phyloP scores from a whole-genome alignment of 371 early-diverging fungal species.

The Catenaria anguillulae region DNA sequence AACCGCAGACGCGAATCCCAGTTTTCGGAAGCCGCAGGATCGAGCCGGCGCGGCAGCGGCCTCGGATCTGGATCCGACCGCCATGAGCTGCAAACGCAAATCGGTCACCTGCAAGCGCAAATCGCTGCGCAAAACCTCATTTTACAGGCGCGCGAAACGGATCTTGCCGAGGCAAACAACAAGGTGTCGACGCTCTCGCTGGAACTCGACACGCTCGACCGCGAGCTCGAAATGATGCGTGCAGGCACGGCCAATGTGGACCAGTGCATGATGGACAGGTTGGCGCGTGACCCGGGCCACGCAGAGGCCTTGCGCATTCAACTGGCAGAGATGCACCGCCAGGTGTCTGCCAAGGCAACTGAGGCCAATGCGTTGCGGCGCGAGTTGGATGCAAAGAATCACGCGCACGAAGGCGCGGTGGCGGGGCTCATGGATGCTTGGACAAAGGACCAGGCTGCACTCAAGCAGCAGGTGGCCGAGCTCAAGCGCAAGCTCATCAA shows the following conservation, averaged over 20 bases:
- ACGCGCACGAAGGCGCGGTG: not conserved
- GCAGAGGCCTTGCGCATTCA: slow-evolving; percentile 11
- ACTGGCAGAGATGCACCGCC: slow-evolving; percentile 13
- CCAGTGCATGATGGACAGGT: slow-evolving; percentile 8
- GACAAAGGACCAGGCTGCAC: slow-evolving; percentile 16
- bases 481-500: slow-evolving; percentile 11
- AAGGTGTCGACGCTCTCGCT: slow-evolving; percentile 20
- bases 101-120: slow-evolving; percentile 7
- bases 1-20: no score
- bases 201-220: slow-evolving; percentile 21
- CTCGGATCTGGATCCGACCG: no score
- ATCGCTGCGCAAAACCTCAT: slow-evolving; percentile 11
- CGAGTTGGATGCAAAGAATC: slow-evolving; percentile 13
- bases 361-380: slow-evolving; percentile 13
- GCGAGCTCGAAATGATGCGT: slow-evolving; percentile 12
- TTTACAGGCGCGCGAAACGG: slow-evolving; percentile 10
- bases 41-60: no score
- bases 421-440: slow-evolving; percentile 16
- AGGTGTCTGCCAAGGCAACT: slow-evolving; percentile 11
- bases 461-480: slow-evolving; percentile 11
- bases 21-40: no score
- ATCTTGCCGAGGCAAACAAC: slow-evolving; percentile 10
- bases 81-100: not conserved
- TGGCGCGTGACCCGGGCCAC: slow-evolving; percentile 13
- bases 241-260: slow-evolving; percentile 8